Conservation (phyloP, 2,329 filamentous ascomycete species). For the Paecilomyces dactylethromorphus region DNA sequence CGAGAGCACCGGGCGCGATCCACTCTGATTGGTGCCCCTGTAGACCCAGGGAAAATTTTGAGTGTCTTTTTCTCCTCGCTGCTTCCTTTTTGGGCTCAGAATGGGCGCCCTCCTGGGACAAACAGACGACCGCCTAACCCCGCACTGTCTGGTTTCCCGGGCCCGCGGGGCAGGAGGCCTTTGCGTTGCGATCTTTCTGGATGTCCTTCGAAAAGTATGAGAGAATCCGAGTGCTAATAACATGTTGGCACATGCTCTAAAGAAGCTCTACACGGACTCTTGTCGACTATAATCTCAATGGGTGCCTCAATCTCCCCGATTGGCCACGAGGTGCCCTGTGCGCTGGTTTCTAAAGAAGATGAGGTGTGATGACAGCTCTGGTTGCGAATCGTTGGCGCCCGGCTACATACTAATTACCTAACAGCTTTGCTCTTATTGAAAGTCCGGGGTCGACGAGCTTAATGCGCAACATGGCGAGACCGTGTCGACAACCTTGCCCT, state of each 20-base stretch:
- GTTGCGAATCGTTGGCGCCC: slow-evolving; percentile 17
- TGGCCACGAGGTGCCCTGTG: slow-evolving; percentile 19
- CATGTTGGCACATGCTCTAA: not conserved
- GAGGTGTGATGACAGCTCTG: not conserved
- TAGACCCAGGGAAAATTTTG: not conserved
- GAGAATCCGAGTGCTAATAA: too few relatives aligned
- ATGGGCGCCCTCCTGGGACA: not conserved
- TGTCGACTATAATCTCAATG: too few relatives aligned
- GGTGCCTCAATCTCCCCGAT: not conserved
- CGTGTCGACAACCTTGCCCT: not conserved
- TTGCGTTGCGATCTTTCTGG: not conserved
- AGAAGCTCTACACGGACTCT: not conserved
- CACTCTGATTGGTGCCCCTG: not conserved
- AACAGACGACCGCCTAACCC: not conserved
- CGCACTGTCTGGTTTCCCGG: not conserved
- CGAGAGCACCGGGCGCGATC: not conserved
- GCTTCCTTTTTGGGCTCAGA: not conserved
- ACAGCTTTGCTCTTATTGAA: slow-evolving; percentile 16
- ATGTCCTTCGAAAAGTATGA: too few relatives aligned
- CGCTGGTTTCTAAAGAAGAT: slow-evolving; percentile 5
- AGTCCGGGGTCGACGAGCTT: not conserved
- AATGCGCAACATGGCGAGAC: not conserved
- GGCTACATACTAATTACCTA: slow-evolving; percentile 25
- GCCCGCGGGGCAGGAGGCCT: not conserved
- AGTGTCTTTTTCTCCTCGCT: slow-evolving; percentile 2